Conservation (phyloP, 2,329 filamentous ascomycete species). For the Xylaria sp. region DNA sequence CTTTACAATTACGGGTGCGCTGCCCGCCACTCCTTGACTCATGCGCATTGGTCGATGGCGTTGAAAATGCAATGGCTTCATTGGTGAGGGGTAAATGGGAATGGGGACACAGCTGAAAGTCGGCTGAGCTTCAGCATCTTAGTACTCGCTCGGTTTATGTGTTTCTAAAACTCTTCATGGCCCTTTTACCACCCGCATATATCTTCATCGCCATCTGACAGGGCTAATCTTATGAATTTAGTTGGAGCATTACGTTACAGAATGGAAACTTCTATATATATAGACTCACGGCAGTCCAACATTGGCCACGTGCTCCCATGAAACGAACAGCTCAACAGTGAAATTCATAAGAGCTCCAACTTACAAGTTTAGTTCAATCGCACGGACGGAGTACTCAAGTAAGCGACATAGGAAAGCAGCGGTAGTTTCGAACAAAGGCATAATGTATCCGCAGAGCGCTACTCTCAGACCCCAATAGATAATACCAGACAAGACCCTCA, state of each 20-base stretch:
- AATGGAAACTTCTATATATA: background rate
- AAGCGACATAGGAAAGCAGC: background rate
- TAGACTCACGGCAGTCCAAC: background rate
- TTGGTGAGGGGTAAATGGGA: background rate
- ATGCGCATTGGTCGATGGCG: background rate
- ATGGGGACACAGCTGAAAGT: background rate
- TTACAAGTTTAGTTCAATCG: background rate
- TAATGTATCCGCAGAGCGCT: no score
- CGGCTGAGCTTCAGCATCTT: background rate
- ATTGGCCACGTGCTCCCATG: background rate
- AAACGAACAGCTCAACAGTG: background rate
- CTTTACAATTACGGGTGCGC: background rate
- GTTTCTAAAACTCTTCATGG: background rate
- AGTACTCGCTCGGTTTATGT: background rate
- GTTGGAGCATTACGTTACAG: background rate
- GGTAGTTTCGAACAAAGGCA: background rate
- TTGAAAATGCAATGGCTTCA: background rate
- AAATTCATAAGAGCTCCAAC: background rate
- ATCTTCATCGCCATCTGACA: background rate
- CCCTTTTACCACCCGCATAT: background rate
- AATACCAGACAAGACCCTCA: no score
- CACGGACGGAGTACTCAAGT: background rate
- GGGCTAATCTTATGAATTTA: background rate
- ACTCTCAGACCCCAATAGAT: no score
- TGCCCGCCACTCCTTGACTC: background rate